Conservation (phyloP, 345 rosid genomes). For the Linum lewisii region DNA sequence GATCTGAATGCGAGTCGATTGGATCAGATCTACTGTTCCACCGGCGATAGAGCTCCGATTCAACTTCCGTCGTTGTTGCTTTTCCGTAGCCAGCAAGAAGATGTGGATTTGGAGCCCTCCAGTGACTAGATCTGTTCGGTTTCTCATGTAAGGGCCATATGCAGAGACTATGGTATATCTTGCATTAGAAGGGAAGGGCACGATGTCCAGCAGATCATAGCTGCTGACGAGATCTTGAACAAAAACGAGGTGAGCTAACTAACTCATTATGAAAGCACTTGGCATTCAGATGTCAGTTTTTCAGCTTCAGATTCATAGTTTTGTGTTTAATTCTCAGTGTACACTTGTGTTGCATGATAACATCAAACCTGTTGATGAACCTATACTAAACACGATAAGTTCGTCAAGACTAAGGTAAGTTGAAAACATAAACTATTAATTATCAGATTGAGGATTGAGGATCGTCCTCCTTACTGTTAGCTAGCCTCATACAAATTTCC, state of each 20-base stretch:
- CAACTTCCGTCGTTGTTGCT: too few relatives aligned
- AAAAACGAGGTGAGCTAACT: slow-evolving; percentile 37
- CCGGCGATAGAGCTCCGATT: too few relatives aligned
- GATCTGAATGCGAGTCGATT: slow-evolving; percentile 33
- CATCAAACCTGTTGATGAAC: slow-evolving; percentile 50
- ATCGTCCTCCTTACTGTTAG: too few relatives aligned
- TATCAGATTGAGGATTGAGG: too few relatives aligned
- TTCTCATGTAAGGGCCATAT: slow-evolving; percentile 50
- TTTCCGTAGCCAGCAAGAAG: too few relatives aligned
- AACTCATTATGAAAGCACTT: too few relatives aligned
- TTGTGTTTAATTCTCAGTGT: too few relatives aligned
- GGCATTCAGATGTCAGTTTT: too few relatives aligned
- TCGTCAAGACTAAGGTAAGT: slow-evolving; percentile 75
- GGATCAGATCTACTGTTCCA: slow-evolving; percentile 38
- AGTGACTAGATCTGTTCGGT: too few relatives aligned
- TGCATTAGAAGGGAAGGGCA: slow-evolving; percentile 85
- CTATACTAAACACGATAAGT: slow-evolving; percentile 74
- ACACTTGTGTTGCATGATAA: slow-evolving; percentile 53
- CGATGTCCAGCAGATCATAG: slow-evolving; percentile 51
- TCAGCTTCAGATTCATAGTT: too few relatives aligned
- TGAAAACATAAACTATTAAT: too few relatives aligned
- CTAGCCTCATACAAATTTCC: slow-evolving; percentile 12
- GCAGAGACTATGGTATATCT: slow-evolving; percentile 65
- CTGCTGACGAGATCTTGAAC: slow-evolving; percentile 37
- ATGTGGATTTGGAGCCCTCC: too few relatives aligned